Base-by-base conservation (phyloP, 371 early-diverging fungal species). In the Parasitella parasitica region DNA sequence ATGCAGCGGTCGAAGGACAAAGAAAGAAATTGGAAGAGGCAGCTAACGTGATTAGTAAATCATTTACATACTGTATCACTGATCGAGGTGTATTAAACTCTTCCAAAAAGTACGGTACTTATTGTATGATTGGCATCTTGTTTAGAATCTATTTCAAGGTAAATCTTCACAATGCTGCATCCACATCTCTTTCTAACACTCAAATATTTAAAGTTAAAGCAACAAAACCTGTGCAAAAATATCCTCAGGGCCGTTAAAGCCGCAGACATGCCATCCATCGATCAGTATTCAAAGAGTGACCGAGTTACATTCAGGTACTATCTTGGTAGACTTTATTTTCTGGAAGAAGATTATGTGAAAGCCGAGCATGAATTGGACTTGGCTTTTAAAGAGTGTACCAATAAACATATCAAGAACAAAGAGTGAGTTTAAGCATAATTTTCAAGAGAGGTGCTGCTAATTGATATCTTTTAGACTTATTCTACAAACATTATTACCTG, bases 71-170 rank as follows among this genome's bases (percentile, higher is more conserved):
- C 15, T 96, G 97, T 70, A 84, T 91, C 54, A 95, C 90, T 2
- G 97, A 97, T 64, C 75, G 85, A 60, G 70, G 87, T 0, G 59
- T 79, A 5, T 49, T 82, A 8, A 57, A 60, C 5, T 55, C 65
- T n/a, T 93, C 95, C 18, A 86, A 94, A 34, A 94, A 94, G 61
- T 94, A 92, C 88, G 97, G 96, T 13, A 93, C 93, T 0, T 97
- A 94, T 67, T 86, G 80, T 57, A 84, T 95, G 70, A 87, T 87
- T 56, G 92, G 90, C 34, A 79, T 95, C 4, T 76, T 96, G 20
- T 92, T 97, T 71, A 77, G 84, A 48, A 91, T 90, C 4, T 96
- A 95, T 59, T 91, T 94, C 70, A 84, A 86, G 81, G 91, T 91
- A 86, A n/a, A n/a, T n/a, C n/a, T n/a, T n/a, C n/a, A n/a, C n/a